Evolutionary conservation across 768 basidiomycete species (phyloP), one percentile per base, ranked within the genome.

Genomic region (Pleurotus eryngii): DNA sequence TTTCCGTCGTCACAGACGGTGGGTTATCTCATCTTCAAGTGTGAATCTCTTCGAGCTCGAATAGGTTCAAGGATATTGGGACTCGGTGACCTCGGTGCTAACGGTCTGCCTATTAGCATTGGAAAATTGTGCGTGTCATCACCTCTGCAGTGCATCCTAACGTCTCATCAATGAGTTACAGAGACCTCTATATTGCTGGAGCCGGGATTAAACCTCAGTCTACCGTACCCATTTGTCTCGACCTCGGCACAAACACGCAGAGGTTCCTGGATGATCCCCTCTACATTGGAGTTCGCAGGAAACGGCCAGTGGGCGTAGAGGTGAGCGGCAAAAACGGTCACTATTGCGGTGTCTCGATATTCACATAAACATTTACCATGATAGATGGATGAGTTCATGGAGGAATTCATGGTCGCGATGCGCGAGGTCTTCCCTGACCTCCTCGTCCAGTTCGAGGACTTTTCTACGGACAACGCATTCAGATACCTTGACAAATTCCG

Each of bases 1-100:
- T 92, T 64, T 79, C 85, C 40, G 89, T 92, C 58, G 88, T 92
- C 55, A 91, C 89, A 5, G 89, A 92, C 65, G 89, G 89, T 72
- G 61, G 42, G 57, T 56, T 46, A 38, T 11, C 61, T 69, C 48
- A 70, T 73, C 67, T 49, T 24, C n/a, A 27, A 35, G 49, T 39
- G 39, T 46, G 43, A 61, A 20, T 42, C 60, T 48, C 57, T 53
- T 53, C 55, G 50, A 35, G 8, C 8, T 49, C 45, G 24, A 22
- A 4, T 47, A 76, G 87, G 82, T 51, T 86, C 84, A 7, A 80
- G 90, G 17, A 90, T 92, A 59, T 81, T 92, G 27, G 89, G 90
- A 56, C 79, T 90, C 5, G 78, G 76, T 45, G 76, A 79, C 59
- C 71, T 78, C 30, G 76, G 78, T 26, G 78, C 76, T 11, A 79